Percentiles rank a stretch among this genome's conserved stretches.
Conservation (phyloP, 192 early-diverging fungal genomes). For the Obelidium mucronatum region DNA sequence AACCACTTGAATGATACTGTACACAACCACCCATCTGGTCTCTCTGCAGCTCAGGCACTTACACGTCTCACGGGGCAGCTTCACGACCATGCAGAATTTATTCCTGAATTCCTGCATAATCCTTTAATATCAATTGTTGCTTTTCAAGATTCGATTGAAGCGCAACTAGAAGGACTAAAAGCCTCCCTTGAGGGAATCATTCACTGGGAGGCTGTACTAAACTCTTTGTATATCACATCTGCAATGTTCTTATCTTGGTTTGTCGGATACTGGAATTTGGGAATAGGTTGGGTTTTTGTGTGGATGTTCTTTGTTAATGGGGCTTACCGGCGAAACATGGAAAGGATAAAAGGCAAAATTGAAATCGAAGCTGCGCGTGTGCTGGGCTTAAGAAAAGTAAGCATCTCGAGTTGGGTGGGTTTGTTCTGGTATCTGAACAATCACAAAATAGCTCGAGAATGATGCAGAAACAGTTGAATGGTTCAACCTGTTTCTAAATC, state of each 20-base stretch:
- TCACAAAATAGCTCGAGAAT: slow-evolving; percentile 38
- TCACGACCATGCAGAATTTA: not conserved
- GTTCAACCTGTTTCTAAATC: slow-evolving; percentile 85
- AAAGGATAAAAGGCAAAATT: slow-evolving; percentile 26
- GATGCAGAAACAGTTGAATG: slow-evolving; percentile 78
- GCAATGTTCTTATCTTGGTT: slow-evolving; percentile 27
- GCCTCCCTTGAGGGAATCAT: not conserved
- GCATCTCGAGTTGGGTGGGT: too few species aligned
- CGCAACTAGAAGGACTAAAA: not conserved
- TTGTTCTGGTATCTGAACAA: too few species aligned
- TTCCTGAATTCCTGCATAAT: not conserved
- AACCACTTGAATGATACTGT: not conserved
- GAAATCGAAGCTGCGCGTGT: slow-evolving; percentile 20
- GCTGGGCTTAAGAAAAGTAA: slow-evolving; percentile 10
- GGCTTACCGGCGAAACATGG: slow-evolving; percentile 30
- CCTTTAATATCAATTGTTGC: not conserved
- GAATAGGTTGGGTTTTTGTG: slow-evolving; percentile 30
- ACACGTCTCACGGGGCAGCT: not conserved
- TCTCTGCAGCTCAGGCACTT: not conserved
- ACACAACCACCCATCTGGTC: not conserved
- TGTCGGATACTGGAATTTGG: slow-evolving; percentile 38
- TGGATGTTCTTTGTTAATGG: slow-evolving; percentile 30
- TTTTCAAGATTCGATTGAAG: not conserved
- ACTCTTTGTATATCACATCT: slow-evolving; percentile 30
- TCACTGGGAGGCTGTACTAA: slow-evolving; percentile 19